Conservation (phyloP, 148 eudicot genomes). For the Salicornia ramosissima region DNA sequence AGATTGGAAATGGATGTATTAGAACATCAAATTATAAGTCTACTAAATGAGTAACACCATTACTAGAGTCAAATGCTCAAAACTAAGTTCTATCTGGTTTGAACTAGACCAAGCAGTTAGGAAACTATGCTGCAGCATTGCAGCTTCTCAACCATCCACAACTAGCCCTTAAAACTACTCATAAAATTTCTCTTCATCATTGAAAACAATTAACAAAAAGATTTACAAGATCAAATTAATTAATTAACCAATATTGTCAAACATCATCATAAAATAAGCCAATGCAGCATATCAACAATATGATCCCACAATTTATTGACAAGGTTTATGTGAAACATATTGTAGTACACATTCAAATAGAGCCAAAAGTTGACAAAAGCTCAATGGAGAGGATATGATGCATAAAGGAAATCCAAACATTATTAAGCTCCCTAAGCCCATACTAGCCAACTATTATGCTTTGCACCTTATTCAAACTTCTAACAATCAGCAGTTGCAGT, state of each 20-base stretch:
- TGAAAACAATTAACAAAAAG: neutral
- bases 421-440: constrained; percentile 13
- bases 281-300: neutral
- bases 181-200: neutral
- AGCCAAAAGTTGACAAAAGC: neutral
- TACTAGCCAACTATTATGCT: constrained; percentile 22
- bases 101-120: neutral
- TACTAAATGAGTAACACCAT: neutral
- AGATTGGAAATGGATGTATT: constrained; percentile 21
- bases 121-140: neutral
- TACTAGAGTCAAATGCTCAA: neutral
- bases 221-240: neutral
- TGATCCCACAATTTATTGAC: neutral
- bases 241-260: neutral
- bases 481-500: constrained; percentile 23
- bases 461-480: constrained; percentile 32
- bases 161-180: neutral
- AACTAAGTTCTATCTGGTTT: neutral
- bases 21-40: constrained; percentile 2
- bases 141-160: neutral
- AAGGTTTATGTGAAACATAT: constrained; percentile 1
- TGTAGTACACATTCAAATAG: constrained; percentile 4
- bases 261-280: neutral
- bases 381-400: neutral
- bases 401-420: neutral